Evolutionary conservation across 1,139 yeast genomes (phyloP).

Genomic region (Geotrichum citri-aurantii): DNA sequence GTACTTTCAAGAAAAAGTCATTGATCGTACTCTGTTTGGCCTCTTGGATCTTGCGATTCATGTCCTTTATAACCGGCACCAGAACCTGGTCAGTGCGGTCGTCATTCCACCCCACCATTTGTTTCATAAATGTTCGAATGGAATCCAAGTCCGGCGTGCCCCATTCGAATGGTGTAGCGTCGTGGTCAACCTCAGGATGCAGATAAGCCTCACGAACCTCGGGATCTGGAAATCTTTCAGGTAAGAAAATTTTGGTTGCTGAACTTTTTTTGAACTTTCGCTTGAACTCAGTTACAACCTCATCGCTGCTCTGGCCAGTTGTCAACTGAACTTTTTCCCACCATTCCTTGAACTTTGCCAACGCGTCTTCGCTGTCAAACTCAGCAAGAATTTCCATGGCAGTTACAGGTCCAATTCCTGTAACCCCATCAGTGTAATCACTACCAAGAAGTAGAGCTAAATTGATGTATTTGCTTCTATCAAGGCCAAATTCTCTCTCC

Average conservation of each 20-base stretch:
- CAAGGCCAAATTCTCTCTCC: constrained; percentile 59
- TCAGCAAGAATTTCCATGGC: constrained; percentile 93
- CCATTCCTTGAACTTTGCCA: constrained; percentile 50
- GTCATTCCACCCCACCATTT: constrained; percentile 23
- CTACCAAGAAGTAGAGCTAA: constrained; percentile 82
- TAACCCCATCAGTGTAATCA: constrained; percentile 88
- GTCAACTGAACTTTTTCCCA: constrained; percentile 45
- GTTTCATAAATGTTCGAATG: constrained; percentile 43
- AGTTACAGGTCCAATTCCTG: constrained; percentile 88
- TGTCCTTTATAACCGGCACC: constrained; percentile 79
- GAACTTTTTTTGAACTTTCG: constrained; percentile 49
- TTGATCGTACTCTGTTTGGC: neutral
- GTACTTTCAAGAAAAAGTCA: neutral
- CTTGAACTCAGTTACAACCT: constrained; percentile 30
- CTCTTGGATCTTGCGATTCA: constrained; percentile 40
- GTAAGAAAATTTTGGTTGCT: constrained; percentile 59
- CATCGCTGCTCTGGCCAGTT: constrained; percentile 18
- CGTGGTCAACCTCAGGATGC: constrained; percentile 78
- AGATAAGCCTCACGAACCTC: constrained; percentile 68
- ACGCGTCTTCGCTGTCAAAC: constrained; percentile 45
- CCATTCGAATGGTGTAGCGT: constrained; percentile 76
- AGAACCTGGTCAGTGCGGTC: constrained; percentile 74
- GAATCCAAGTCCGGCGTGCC: constrained; percentile 83
- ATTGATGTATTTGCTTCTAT: constrained; percentile 59
- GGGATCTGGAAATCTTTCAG: constrained; percentile 62